Conservation (phyloP, 768 basidiomycete species). For the Gautieria morchelliformis region DNA sequence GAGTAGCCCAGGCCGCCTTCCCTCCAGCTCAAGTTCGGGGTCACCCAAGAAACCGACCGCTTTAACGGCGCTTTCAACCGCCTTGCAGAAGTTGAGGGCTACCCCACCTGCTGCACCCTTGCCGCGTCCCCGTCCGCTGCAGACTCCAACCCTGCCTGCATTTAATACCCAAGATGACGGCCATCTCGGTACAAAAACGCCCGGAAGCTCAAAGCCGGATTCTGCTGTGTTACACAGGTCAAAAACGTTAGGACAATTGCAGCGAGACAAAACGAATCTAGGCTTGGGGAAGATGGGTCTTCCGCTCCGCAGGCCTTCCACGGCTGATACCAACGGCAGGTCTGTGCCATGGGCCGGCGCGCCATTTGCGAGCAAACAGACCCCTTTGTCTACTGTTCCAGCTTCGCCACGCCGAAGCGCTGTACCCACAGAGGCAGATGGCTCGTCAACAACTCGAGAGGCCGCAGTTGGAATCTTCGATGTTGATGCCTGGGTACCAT, state of each 20-base stretch:
- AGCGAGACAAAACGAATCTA: background rate
- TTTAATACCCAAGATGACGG: background rate
- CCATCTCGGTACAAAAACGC: background rate
- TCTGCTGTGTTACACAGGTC: background rate
- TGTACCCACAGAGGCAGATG: background rate
- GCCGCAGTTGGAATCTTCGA: background rate
- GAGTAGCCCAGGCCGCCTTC: background rate
- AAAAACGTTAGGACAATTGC: background rate
- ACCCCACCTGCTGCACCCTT: background rate
- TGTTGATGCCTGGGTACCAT: background rate
- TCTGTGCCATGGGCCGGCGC: background rate
- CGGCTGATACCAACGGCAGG: background rate
- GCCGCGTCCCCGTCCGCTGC: background rate
- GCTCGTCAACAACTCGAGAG: background rate
- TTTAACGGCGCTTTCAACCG: slow-evolving; percentile 5
- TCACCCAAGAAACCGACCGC: slow-evolving; percentile 1
- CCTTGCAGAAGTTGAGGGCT: slow-evolving; percentile 1
- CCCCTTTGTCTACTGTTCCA: background rate
- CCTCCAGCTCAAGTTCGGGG: background rate
- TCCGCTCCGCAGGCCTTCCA: background rate
- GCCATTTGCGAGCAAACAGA: background rate
- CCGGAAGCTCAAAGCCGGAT: background rate
- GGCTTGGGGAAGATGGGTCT: background rate
- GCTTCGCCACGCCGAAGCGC: background rate
- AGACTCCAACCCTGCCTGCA: background rate